Evolutionary conservation across 768 basidiomycete genomes (phyloP).

Genomic region (Tylopilus sp.): DNA sequence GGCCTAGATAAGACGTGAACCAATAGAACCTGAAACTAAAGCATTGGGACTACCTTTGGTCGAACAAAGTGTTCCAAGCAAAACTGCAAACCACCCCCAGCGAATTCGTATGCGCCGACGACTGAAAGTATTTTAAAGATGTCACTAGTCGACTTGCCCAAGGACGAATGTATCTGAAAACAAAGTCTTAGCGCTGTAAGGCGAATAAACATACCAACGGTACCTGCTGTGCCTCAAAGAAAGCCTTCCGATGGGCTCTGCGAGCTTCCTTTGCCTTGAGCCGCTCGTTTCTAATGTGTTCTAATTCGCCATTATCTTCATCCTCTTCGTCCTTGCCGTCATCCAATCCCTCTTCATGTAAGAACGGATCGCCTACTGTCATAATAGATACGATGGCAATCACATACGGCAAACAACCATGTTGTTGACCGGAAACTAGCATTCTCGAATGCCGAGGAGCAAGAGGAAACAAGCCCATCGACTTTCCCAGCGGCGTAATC

Average conservation of each 20-base stretch:
- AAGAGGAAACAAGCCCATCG: slow-evolving; percentile 92
- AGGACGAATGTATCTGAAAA: slow-evolving; percentile 64
- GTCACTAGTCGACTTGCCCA: slow-evolving; percentile 83
- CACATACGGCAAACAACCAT: slow-evolving; percentile 89
- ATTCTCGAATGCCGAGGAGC: slow-evolving; percentile 95
- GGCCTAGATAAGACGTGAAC: slow-evolving; percentile 48
- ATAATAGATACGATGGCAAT: slow-evolving; percentile 88
- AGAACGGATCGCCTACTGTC: slow-evolving; percentile 93
- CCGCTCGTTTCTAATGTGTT: slow-evolving; percentile 45
- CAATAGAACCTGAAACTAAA: neutral
- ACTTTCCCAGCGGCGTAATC: slow-evolving; percentile 86
- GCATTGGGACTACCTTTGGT: slow-evolving; percentile 59
- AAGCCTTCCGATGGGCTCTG: slow-evolving; percentile 65
- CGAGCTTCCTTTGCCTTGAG: slow-evolving; percentile 53
- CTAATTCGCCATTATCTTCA: slow-evolving; percentile 37
- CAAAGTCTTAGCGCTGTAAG: neutral
- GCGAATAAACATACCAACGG: slow-evolving; percentile 12
- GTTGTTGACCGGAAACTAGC: slow-evolving; percentile 82
- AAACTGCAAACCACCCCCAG: slow-evolving; percentile 75
- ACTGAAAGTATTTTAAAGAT: slow-evolving; percentile 85
- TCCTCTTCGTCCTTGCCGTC: slow-evolving; percentile 39
- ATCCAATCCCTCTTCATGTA: slow-evolving; percentile 71
- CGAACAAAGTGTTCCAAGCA: slow-evolving; percentile 89
- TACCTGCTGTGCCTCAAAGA: slow-evolving; percentile 81
- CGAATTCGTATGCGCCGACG: slow-evolving; percentile 95